These are phyloP conservation scores for Plantago coronopus DNA, from an alignment of 305 asterid genomes.

Conservation along the genomic window DNA sequence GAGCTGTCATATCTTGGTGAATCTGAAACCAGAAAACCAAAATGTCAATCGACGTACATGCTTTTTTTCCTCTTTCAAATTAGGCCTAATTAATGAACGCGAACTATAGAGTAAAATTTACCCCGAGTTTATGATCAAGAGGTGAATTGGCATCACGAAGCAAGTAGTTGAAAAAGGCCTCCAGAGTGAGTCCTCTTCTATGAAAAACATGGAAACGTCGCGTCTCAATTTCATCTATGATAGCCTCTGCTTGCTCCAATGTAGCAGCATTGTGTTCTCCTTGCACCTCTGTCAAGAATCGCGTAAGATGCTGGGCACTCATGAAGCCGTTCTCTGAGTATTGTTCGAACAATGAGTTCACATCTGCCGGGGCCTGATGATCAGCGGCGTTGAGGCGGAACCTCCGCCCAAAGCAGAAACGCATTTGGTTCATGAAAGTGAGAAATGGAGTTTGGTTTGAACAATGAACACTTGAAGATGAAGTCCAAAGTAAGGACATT, in stretches of 20 bases:
- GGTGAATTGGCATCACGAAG: constrained; percentile 70
- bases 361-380: constrained; percentile 52
- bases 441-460: neutral
- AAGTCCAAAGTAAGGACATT: too few species aligned
- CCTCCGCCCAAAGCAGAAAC: constrained; percentile 89
- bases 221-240: constrained; percentile 35
- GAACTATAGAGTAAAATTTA: constrained; percentile 16
- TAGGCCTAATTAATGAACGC: too few species aligned
- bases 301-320: constrained; percentile 45
- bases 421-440: constrained; percentile 69
- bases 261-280: constrained; percentile 48
- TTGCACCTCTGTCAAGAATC: constrained; percentile 72
- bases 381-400: constrained; percentile 63
- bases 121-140: constrained; percentile 54
- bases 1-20: constrained; percentile 93
- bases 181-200: constrained; percentile 52
- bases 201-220: constrained; percentile 51
- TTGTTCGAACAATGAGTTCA: constrained; percentile 42
- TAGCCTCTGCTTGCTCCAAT: constrained; percentile 59
- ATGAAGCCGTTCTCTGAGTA: constrained; percentile 67
- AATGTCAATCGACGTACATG: neutral
- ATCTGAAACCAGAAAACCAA: constrained; percentile 48
- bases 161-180: constrained; percentile 66
- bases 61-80: neutral
- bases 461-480: too few species aligned